phyloP scores from a whole-genome alignment of 345 rosid genomes.

The Gossypium bickii region DNA sequence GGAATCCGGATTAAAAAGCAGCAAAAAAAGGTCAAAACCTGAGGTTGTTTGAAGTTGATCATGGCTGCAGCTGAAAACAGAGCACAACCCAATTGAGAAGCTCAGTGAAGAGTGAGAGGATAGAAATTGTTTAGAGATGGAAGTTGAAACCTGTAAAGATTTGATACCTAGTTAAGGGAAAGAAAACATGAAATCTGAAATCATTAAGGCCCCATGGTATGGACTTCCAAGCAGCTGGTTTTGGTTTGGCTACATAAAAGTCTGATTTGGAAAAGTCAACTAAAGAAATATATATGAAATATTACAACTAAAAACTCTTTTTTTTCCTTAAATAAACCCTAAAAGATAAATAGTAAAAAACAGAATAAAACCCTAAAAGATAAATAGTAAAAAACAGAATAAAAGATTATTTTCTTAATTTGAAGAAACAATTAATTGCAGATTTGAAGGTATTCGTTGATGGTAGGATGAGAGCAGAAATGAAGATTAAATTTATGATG shows the following conservation, averaged over 20 bases:
- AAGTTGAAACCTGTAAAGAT: too few relatives aligned
- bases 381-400: too few relatives aligned
- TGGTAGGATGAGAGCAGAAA: background rate
- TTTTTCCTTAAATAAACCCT: too few relatives aligned
- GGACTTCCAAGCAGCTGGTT: background rate
- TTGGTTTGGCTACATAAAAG: background rate
- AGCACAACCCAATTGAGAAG: background rate
- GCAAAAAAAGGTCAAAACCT: background rate
- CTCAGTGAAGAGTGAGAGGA: background rate
- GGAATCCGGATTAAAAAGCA: constrained; percentile 2
- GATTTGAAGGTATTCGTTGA: background rate
- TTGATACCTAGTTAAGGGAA: too few relatives aligned
- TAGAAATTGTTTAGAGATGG: too few relatives aligned
- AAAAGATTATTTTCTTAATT: too few relatives aligned
- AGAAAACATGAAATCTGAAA: too few relatives aligned
- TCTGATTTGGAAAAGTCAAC: background rate
- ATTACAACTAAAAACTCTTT: background rate
- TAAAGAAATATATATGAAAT: background rate
- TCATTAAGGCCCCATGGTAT: background rate
- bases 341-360: too few relatives aligned
- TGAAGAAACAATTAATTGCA: background rate
- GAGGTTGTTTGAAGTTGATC: background rate
- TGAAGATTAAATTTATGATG: background rate
- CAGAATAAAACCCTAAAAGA: too few relatives aligned
- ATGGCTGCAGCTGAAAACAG: background rate